phyloP scores from a whole-genome alignment of 345 rosid genomes.

The Eutrema heterophyllum region DNA sequence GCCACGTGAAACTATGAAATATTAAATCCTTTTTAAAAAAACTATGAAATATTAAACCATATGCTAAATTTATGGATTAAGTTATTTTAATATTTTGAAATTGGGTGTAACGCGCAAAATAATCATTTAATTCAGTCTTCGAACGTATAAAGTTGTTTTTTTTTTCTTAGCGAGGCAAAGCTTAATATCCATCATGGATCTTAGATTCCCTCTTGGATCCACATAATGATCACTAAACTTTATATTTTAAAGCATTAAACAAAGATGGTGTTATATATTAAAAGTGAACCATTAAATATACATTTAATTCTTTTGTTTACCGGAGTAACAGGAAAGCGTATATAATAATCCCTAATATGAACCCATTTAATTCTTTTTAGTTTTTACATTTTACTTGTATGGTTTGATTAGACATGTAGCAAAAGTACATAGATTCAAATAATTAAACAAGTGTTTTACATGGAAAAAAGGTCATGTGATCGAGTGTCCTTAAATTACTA shows the following conservation, averaged over 20 bases:
- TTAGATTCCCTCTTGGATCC: conserved; percentile 8
- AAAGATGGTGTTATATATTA: neutral
- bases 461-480: conserved; percentile 3
- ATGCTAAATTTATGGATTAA: neutral
- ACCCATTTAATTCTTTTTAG: neutral
- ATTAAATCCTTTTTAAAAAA: neutral
- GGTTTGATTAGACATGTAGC: neutral
- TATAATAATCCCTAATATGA: neutral
- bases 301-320: neutral
- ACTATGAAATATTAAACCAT: neutral
- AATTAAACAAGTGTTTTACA: neutral
- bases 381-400: too few species aligned
- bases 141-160: neutral
- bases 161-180: neutral
- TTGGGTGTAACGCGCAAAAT: neutral
- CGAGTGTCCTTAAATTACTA: conserved; percentile 28
- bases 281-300: neutral
- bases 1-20: neutral
- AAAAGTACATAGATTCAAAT: neutral
- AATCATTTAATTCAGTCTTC: neutral
- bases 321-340: neutral
- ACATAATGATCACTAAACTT: neutral
- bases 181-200: neutral
- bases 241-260: neutral
- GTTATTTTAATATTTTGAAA: neutral